phyloP scores from a whole-genome alignment of 2,329 filamentous ascomycete species.

The Knufia petricola region DNA sequence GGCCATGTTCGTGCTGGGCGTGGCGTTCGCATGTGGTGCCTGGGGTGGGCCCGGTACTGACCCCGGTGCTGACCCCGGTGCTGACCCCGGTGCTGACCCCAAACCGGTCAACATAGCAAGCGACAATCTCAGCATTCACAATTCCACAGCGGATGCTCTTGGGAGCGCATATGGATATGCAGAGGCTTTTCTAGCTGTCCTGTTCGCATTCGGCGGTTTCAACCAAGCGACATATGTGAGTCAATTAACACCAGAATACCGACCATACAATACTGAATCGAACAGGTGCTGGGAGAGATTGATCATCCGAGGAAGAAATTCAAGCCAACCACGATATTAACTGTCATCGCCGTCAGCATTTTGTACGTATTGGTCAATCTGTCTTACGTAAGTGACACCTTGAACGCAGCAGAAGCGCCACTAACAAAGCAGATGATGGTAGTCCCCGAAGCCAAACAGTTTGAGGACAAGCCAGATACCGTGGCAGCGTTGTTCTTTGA shows the following conservation, averaged over 20 bases:
- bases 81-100: too few species aligned
- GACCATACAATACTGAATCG: neutral
- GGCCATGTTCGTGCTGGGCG: conserved; percentile 34
- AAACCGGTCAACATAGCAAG: conserved; percentile 22
- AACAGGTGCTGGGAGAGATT: conserved; percentile 32
- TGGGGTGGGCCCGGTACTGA: conserved; percentile 18
- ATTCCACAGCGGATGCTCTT: conserved; percentile 18
- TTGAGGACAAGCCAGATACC: neutral
- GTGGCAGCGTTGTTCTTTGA: conserved; percentile 27
- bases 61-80: too few species aligned
- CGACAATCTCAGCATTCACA: conserved; percentile 23
- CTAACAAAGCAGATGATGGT: conserved; percentile 14
- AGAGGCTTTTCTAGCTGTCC: conserved; percentile 13
- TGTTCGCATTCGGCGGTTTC: conserved; percentile 33
- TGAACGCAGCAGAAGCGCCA: neutral
- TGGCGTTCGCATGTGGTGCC: conserved; percentile 23
- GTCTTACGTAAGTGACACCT: conserved; percentile 33
- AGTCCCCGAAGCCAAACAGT: conserved; percentile 9
- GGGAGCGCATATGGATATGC: conserved; percentile 25
- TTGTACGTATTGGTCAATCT: conserved; percentile 35
- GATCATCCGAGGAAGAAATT: conserved; percentile 31
- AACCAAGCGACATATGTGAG: conserved; percentile 38
- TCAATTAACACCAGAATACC: neutral
- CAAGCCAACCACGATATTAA: conserved; percentile 28
- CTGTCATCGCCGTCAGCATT: conserved; percentile 27